phyloP scores from a whole-genome alignment of 2,329 filamentous ascomycete species.

The Phialophora tarda region DNA sequence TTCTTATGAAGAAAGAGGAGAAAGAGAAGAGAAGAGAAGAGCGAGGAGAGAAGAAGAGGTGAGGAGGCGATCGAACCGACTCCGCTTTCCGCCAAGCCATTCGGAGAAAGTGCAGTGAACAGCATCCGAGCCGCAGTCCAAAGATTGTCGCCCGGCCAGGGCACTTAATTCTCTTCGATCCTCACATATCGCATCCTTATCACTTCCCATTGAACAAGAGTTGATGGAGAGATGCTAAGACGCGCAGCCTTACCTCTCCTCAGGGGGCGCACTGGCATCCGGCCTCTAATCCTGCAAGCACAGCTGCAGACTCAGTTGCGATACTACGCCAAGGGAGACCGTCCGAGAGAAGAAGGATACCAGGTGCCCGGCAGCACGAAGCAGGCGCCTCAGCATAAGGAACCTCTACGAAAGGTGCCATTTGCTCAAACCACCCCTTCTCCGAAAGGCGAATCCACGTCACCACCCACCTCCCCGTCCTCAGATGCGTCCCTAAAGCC shows the following conservation, averaged over 20 bases:
- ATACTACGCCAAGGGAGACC: constrained; percentile 47
- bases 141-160: neutral
- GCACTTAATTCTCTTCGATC: neutral
- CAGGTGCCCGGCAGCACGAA: constrained; percentile 31
- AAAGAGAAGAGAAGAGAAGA: constrained; percentile 38
- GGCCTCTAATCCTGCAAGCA: constrained; percentile 46
- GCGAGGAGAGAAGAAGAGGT: constrained; percentile 30
- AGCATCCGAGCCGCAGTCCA: neutral
- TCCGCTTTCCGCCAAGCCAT: neutral
- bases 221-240: constrained; percentile 49
- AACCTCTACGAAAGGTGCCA: constrained; percentile 30
- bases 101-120: neutral
- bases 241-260: constrained; percentile 53
- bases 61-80: constrained; percentile 7
- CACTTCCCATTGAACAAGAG: constrained; percentile 20
- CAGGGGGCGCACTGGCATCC: constrained; percentile 44
- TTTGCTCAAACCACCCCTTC: constrained; percentile 16
- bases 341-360: constrained; percentile 41
- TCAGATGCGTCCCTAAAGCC: neutral
- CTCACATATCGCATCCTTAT: neutral
- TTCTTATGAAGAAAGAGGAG: constrained; percentile 55
- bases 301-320: constrained; percentile 45
- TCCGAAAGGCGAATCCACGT: constrained; percentile 14
- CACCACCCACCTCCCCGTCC: constrained; percentile 7
- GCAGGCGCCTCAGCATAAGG: constrained; percentile 15